These are phyloP conservation scores for Phytophthora brassicae DNA, from an alignment of 352 stramenopile genomes.

Conservation along the genomic window DNA sequence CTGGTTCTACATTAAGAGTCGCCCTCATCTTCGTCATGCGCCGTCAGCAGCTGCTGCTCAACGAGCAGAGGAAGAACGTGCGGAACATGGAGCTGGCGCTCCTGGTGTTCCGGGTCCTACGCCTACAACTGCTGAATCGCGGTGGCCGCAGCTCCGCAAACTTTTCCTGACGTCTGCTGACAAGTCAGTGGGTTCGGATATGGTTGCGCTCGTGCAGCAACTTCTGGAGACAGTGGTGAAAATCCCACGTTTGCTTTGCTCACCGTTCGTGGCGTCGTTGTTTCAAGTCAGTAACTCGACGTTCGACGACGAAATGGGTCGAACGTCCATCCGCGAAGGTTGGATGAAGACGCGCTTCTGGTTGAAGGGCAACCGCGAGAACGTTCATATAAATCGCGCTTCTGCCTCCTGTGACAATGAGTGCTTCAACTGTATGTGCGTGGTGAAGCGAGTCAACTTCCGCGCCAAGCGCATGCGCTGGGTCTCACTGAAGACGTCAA, in stretches of 20 bases:
- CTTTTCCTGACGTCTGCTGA: conserved; percentile 80
- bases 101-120: conserved; percentile 28
- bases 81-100: conserved; percentile 29
- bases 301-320: conserved; percentile 82
- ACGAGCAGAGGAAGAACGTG: conserved; percentile 11
- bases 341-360: conserved; percentile 84
- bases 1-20: conserved; percentile 88
- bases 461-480: conserved; percentile 81
- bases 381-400: conserved; percentile 81
- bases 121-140: conserved; percentile 11
- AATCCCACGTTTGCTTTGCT: conserved; percentile 62
- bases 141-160: conserved; percentile 75
- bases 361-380: conserved; percentile 85
- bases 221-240: conserved; percentile 71
- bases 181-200: conserved; percentile 71
- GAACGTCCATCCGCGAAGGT: conserved; percentile 78
- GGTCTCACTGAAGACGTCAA: conserved; percentile 82
- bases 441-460: conserved; percentile 85
- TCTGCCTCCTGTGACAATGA: conserved; percentile 83
- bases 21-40: conserved; percentile 56
- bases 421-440: conserved; percentile 90
- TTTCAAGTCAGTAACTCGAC: conserved; percentile 86
- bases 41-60: conserved; percentile 22
- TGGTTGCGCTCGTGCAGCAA: conserved; percentile 78
- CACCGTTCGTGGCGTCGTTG: conserved; percentile 70